Evolutionary conservation across 2,329 filamentous ascomycete species (phyloP).

Genomic region (Aureobasidium melanogenum): DNA sequence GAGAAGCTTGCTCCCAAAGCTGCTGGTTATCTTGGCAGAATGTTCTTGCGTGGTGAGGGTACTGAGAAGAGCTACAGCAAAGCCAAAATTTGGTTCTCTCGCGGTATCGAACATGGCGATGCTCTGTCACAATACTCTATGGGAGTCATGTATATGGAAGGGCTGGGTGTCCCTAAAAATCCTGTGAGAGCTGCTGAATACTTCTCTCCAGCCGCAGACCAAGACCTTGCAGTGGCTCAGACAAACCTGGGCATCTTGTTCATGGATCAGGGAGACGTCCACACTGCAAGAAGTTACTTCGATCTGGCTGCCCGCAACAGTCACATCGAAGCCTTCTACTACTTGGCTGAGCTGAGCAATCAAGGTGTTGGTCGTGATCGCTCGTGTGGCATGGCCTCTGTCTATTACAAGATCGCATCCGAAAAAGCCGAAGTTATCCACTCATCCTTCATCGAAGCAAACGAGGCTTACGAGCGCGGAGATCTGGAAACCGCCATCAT

Average conservation of each 20-base stretch:
- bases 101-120: conserved; percentile 67
- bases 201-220: conserved; percentile 71
- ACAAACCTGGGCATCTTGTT: conserved; percentile 77
- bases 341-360: conserved; percentile 78
- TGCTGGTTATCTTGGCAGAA: conserved; percentile 77
- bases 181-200: conserved; percentile 62
- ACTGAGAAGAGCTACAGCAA: conserved; percentile 68
- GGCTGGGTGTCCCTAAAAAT: conserved; percentile 63
- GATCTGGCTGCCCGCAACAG: conserved; percentile 75
- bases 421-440: conserved; percentile 83
- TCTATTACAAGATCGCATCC: conserved; percentile 81
- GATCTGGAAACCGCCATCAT: conserved; percentile 74
- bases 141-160: conserved; percentile 74
- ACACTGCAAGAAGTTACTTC: conserved; percentile 74
- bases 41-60: conserved; percentile 83
- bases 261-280: conserved; percentile 79
- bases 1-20: conserved; percentile 76
- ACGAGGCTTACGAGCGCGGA: conserved; percentile 68
- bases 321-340: conserved; percentile 85
- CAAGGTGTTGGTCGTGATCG: conserved; percentile 72
- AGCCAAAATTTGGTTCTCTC: conserved; percentile 74
- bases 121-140: conserved; percentile 76
- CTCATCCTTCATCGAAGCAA: conserved; percentile 74
- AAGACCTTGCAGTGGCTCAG: conserved; percentile 71
- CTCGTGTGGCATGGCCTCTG: conserved; percentile 65